These are phyloP conservation scores for Posidonia oceanica DNA, from an alignment of 116 monocot species.

Conservation along the genomic window DNA sequence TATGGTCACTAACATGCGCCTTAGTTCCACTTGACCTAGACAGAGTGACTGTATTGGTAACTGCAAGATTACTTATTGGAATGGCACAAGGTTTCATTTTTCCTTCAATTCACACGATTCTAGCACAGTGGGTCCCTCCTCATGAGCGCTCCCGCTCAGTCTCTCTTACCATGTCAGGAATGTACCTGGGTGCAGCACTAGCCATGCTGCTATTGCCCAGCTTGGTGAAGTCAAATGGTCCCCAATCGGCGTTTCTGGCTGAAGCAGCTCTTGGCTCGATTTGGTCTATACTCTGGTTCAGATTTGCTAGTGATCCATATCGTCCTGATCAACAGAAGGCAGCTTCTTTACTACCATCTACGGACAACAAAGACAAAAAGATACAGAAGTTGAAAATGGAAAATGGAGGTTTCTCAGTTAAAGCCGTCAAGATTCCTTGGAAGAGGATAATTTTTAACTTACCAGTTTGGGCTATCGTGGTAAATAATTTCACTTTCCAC, in stretches of 20 bases:
- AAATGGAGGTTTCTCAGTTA: constrained; percentile 8
- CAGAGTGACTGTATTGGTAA: constrained; percentile 8
- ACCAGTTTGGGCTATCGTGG: constrained; percentile 42
- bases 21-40: constrained; percentile 26
- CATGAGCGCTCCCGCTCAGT: constrained; percentile 44
- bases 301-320: constrained; percentile 28
- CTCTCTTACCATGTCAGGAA: constrained; percentile 40
- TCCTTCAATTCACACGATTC: constrained; percentile 41
- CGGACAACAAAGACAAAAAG: constrained; percentile 9
- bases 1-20: constrained; percentile 32
- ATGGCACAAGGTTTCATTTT: constrained; percentile 46
- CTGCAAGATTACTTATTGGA: constrained; percentile 32
- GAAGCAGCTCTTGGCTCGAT: constrained; percentile 29
- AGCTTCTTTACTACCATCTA: constrained; percentile 11
- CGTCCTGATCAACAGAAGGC: constrained; percentile 21
- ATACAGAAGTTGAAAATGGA: constrained; percentile 10
- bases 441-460: constrained; percentile 24
- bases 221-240: constrained; percentile 30
- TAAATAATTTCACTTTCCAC: constrained; percentile 46
- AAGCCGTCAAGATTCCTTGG: constrained; percentile 26
- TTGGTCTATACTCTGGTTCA: constrained; percentile 33
- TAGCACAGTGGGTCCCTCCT: constrained; percentile 44
- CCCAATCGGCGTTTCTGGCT: constrained; percentile 28
- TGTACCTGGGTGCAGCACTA: constrained; percentile 41
- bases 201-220: constrained; percentile 34